Base-by-base conservation (phyloP, 805 yeast species). In the Candida verbasci region DNA sequence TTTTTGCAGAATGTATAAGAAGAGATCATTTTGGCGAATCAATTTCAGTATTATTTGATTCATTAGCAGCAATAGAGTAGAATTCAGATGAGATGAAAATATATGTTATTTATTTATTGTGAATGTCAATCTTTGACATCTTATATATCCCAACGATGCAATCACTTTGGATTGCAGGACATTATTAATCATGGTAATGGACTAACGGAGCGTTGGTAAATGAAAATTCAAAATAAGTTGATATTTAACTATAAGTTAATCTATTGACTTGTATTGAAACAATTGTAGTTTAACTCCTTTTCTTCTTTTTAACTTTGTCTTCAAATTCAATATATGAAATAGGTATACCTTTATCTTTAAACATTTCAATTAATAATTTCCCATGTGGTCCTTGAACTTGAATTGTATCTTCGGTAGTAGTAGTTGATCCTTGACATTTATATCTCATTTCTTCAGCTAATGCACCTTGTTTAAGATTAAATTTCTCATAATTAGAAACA, bases 21-120 rank as follows among this genome's bases (percentile, higher is more conserved):
- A 84, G 99, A 69, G 96, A 93, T 58, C 99, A 93, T 61, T 89
- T 91, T 52, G 99, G 98, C 59, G 97, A 91, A 68, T 83, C 94
- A 50, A 89, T 91, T 44, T 86, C 96, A 27, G 95, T 89, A 15
- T 68, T 89, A 50, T 89, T 91, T 58, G 96, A 89, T 60, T 87
- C 94, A 34, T 72, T 88, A 46, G 84, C 89, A 32, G 76, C 77
- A 29, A 56, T 65, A 18, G 72, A 67, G 45, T 66, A 55, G 40
- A n/a, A n/a, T n/a, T n/a, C n/a, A 14, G 22, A 20, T 1, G 7
- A 30, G 22, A 23, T 24, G 16, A 24, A 31, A 24, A 31, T 18
- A 31, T 23, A 23, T 31, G 17, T 24, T 21, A 11, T 20, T 30
- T 18, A 18, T 15, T 21, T 20, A n/a, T 22, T 30, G 25, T 10